These are phyloP conservation scores for Penicillium sp. DNA, from an alignment of 2,329 filamentous ascomycete genomes.

Conservation along the genomic window DNA sequence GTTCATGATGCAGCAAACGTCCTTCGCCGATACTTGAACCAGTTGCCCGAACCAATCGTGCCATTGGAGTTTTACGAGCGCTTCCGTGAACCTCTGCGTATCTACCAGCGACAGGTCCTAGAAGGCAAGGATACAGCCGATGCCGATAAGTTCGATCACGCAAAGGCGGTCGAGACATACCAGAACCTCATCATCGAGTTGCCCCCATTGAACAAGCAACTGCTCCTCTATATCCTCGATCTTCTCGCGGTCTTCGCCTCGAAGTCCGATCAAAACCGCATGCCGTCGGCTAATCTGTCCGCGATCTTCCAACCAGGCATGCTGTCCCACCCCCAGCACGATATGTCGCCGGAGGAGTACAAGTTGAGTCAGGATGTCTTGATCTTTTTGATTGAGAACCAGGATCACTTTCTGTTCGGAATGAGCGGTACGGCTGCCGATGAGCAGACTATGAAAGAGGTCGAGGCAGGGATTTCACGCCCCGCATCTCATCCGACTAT, in stretches of 20 bases:
- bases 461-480: conserved; percentile 56
- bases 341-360: conserved; percentile 92
- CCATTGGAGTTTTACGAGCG: conserved; percentile 85
- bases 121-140: conserved; percentile 61
- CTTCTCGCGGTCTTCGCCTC: conserved; percentile 92
- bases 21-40: conserved; percentile 86
- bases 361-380: conserved; percentile 91
- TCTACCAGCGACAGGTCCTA: conserved; percentile 60
- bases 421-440: conserved; percentile 99
- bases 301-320: conserved; percentile 97
- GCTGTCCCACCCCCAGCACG: conserved; percentile 83
- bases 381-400: conserved; percentile 96
- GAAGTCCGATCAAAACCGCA: conserved; percentile 91
- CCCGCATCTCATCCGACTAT: conserved; percentile 47
- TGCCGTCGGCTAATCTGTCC: conserved; percentile 88
- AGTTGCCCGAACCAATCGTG: conserved; percentile 91
- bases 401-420: conserved; percentile 94
- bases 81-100: conserved; percentile 73
- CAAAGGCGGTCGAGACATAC: conserved; percentile 69
- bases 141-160: conserved; percentile 63
- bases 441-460: conserved; percentile 60
- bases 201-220: conserved; percentile 82
- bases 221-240: conserved; percentile 91
- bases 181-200: conserved; percentile 86
- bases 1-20: conserved; percentile 98